Evolutionary conservation across 2,329 filamentous ascomycete species (phyloP).

Genomic region (Hymenoscyphus occultus): DNA sequence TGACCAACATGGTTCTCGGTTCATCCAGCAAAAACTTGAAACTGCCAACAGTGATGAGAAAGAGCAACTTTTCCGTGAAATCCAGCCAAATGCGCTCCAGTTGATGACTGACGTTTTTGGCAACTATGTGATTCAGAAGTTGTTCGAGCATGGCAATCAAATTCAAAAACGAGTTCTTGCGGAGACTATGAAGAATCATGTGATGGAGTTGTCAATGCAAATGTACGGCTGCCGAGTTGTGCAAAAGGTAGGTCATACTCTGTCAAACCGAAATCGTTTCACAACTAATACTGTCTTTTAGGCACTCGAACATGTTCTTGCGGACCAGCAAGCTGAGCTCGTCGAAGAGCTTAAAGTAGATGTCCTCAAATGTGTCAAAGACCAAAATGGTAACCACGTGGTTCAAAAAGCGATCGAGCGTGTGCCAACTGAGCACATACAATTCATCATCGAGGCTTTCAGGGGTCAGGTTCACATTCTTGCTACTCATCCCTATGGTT

Average conservation of each 20-base stretch:
- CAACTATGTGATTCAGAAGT: slow-evolving; percentile 97
- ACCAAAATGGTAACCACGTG: slow-evolving; percentile 94
- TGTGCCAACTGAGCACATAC: slow-evolving; percentile 73
- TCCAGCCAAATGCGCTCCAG: slow-evolving; percentile 77
- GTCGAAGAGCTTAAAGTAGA: slow-evolving; percentile 78
- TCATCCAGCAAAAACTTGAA: slow-evolving; percentile 91
- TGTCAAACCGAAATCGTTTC: background rate
- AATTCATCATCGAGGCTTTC: slow-evolving; percentile 81
- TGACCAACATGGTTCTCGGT: slow-evolving; percentile 91
- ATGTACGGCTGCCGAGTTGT: slow-evolving; percentile 96
- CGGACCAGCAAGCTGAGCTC: slow-evolving; percentile 84
- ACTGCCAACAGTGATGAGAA: slow-evolving; percentile 95
- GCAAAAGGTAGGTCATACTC: slow-evolving; percentile 65
- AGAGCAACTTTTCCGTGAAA: slow-evolving; percentile 83
- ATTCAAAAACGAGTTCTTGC: slow-evolving; percentile 86
- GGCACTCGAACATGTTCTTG: slow-evolving; percentile 85
- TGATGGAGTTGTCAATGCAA: slow-evolving; percentile 75
- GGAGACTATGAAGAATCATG: slow-evolving; percentile 81
- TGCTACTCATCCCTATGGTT: slow-evolving; percentile 79
- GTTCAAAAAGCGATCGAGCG: slow-evolving; percentile 89
- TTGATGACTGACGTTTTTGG: slow-evolving; percentile 97
- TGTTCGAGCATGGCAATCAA: slow-evolving; percentile 95
- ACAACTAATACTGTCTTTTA: slow-evolving; percentile 36
- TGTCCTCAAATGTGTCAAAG: slow-evolving; percentile 73
- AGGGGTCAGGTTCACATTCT: slow-evolving; percentile 70